Percentiles rank a stretch among this genome's conserved stretches.
Conservation (phyloP, 164 flowering plant species). For the Vitis rotundifolia region DNA sequence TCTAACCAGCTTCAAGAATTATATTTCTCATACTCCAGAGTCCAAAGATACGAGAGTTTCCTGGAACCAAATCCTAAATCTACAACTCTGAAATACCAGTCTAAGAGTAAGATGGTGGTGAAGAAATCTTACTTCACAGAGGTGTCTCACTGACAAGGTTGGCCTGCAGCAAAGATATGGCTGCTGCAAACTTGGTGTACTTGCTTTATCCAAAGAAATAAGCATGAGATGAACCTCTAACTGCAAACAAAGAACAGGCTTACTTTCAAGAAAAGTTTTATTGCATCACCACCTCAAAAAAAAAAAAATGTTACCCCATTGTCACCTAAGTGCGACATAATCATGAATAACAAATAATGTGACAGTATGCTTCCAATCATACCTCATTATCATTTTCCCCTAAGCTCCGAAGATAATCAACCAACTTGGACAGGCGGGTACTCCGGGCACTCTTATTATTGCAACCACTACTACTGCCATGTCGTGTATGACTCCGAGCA, state of each 20-base stretch:
- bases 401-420: slow-evolving; percentile 51
- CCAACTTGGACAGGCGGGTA: slow-evolving; percentile 55
- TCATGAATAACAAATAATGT: neutral
- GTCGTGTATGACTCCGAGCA: slow-evolving; percentile 64
- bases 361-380: neutral
- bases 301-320: neutral
- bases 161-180: slow-evolving; percentile 43
- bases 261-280: neutral
- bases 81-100: neutral
- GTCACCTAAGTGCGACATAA: too few species aligned
- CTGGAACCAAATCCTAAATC: neutral
- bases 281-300: neutral
- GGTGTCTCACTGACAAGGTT: slow-evolving; percentile 33
- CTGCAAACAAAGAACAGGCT: slow-evolving; percentile 20
- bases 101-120: neutral
- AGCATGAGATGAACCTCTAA: slow-evolving; percentile 39
- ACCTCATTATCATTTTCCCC: slow-evolving; percentile 52
- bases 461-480: slow-evolving; percentile 48
- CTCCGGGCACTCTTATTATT: slow-evolving; percentile 42
- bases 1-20: neutral
- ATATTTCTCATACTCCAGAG: neutral
- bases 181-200: slow-evolving; percentile 28
- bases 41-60: neutral
- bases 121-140: slow-evolving; percentile 36
- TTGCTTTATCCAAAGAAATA: slow-evolving; percentile 30